These are phyloP conservation scores for Calendula officinalis DNA, from an alignment of 129 eudicot species.

Conservation along the genomic window DNA sequence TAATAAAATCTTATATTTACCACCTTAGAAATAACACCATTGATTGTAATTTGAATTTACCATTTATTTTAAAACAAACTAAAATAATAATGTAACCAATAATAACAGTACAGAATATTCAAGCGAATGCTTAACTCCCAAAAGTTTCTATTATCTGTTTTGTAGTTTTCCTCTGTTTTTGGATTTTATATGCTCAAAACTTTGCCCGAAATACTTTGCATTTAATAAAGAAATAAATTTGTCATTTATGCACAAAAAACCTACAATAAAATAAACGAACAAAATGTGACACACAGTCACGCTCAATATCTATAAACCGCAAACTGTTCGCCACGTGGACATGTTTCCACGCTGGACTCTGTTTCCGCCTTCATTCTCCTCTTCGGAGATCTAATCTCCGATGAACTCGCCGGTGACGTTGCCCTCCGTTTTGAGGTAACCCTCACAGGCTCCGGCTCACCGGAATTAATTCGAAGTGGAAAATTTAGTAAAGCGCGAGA, in stretches of 20 bases:
- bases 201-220: neutral
- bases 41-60: no score
- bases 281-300: neutral
- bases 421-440: constrained; percentile 48
- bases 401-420: constrained; percentile 32
- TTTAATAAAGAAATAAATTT: constrained; percentile 11
- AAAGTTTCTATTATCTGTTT: no score
- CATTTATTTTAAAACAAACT: no score
- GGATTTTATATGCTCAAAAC: neutral
- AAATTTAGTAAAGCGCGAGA: constrained; percentile 76
- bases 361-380: constrained; percentile 35
- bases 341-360: neutral
- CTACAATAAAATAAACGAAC: neutral
- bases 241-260: constrained; percentile 22
- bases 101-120: no score
- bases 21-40: no score
- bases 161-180: no score
- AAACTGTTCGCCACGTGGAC: no score
- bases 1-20: no score
- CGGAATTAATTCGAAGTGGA: constrained; percentile 70
- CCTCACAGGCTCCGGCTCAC: constrained; percentile 81
- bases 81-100: no score
- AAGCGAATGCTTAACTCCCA: neutral
- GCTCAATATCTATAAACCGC: constrained; percentile 11
- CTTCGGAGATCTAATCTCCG: constrained; percentile 42